Conservation (phyloP, 2,329 filamentous ascomycete genomes). For the Alternaria gaisen region DNA sequence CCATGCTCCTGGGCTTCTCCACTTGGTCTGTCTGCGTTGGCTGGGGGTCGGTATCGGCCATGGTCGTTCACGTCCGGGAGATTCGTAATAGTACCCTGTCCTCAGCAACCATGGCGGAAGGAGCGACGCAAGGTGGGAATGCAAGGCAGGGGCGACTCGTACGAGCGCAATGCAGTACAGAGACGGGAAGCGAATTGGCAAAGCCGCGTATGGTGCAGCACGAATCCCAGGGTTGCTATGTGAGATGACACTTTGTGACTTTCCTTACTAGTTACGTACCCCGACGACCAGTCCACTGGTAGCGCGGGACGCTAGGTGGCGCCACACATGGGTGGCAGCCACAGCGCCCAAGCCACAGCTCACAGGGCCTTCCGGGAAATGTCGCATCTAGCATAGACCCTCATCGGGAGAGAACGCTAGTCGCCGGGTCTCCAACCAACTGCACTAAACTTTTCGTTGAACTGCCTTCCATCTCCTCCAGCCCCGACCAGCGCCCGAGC, state of each 20-base stretch:
- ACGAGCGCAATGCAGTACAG: conserved; percentile 15
- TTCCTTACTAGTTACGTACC: conserved; percentile 32
- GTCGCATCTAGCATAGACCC: conserved; percentile 16
- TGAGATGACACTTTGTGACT: conserved; percentile 38
- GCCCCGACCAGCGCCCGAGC: conserved; percentile 29
- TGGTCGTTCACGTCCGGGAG: conserved; percentile 33
- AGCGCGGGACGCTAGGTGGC: conserved; percentile 12
- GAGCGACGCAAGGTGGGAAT: conserved; percentile 17
- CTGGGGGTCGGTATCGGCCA: conserved; percentile 45
- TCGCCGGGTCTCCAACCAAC: conserved; percentile 32
- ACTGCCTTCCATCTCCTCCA: conserved; percentile 32
- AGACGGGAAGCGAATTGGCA: neutral
- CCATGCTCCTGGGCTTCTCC: conserved; percentile 11
- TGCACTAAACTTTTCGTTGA: conserved; percentile 44
- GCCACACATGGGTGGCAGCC: conserved; percentile 1
- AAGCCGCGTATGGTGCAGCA: neutral
- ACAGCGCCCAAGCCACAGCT: neutral
- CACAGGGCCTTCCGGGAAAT: conserved; percentile 10
- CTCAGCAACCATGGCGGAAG: conserved; percentile 38
- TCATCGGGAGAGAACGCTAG: conserved; percentile 20
- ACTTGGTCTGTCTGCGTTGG: conserved; percentile 18
- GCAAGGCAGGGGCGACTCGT: conserved; percentile 8
- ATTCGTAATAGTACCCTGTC: conserved; percentile 26
- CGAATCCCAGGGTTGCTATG: neutral
- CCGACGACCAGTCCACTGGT: conserved; percentile 18